Conservation (phyloP, 2,329 filamentous ascomycete species). For the Tolypocladium paradoxum region DNA sequence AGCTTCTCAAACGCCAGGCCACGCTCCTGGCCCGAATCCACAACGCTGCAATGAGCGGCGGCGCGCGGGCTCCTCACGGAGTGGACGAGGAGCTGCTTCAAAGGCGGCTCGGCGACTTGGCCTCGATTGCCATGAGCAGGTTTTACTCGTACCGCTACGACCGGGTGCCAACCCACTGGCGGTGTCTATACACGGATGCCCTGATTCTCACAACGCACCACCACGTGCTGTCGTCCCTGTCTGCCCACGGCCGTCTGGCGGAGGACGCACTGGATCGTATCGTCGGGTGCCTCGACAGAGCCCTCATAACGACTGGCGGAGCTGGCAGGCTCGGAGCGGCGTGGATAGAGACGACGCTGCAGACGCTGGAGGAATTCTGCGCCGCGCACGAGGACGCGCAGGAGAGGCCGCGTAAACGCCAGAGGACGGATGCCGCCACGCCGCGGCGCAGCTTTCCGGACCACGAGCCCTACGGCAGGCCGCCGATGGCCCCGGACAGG, state of each 20-base stretch:
- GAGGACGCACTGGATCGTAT: slow-evolving; percentile 36
- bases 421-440: neutral
- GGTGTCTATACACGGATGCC: slow-evolving; percentile 60
- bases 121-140: slow-evolving; percentile 49
- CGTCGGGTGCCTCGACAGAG: slow-evolving; percentile 61
- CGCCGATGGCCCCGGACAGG: slow-evolving; percentile 10
- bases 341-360: slow-evolving; percentile 43
- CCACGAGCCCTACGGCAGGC: slow-evolving; percentile 17
- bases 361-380: slow-evolving; percentile 25
- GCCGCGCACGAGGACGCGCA: slow-evolving; percentile 1
- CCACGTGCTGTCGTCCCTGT: slow-evolving; percentile 13
- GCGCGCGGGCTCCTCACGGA: neutral
- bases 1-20: slow-evolving; percentile 21
- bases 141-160: slow-evolving; percentile 62
- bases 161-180: slow-evolving; percentile 57
- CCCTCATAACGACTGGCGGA: slow-evolving; percentile 64
- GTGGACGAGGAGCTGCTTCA: slow-evolving; percentile 17
- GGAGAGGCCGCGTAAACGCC: slow-evolving; percentile 12
- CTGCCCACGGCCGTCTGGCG: slow-evolving; percentile 1
- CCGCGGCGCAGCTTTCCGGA: slow-evolving; percentile 12
- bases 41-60: slow-evolving; percentile 2
- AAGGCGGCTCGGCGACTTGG: slow-evolving; percentile 42
- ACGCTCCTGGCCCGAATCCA: slow-evolving; percentile 11
- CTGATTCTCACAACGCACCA: slow-evolving; percentile 50
- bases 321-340: slow-evolving; percentile 38